Evolutionary conservation across 257 asterid genomes (phyloP).

Genomic region (Lycium barbarum): DNA sequence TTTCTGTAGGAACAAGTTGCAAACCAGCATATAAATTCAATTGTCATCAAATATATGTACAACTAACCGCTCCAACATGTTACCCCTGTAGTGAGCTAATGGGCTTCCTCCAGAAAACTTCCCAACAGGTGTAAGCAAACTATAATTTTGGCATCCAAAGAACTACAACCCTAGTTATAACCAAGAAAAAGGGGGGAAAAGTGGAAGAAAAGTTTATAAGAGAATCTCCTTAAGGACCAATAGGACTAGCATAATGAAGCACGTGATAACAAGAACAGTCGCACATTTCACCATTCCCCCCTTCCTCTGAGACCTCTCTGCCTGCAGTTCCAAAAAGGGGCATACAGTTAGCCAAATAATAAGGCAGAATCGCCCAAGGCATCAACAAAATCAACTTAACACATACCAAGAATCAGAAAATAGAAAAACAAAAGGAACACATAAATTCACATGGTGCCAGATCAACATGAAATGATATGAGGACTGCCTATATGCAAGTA

Average conservation of each 20-base stretch:
- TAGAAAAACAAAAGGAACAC: neutral
- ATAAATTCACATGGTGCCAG: constrained; percentile 17
- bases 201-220: neutral
- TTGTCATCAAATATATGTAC: neutral
- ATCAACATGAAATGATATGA: constrained; percentile 15
- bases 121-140: neutral
- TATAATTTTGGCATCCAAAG: constrained; percentile 9
- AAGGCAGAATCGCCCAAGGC: neutral
- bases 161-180: constrained; percentile 23
- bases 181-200: neutral
- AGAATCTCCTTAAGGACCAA: constrained; percentile 32
- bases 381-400: neutral
- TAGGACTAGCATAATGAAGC: constrained; percentile 29
- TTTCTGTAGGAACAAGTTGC: neutral
- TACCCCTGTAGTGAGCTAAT: constrained; percentile 5
- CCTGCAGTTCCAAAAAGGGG: constrained; percentile 28
- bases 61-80: neutral
- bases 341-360: neutral
- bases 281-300: constrained; percentile 34
- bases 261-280: constrained; percentile 31
- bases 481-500: neutral
- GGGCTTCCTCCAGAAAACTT: constrained; percentile 14
- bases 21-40: neutral
- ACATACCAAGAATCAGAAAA: constrained; percentile 14
- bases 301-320: constrained; percentile 27